Evolutionary conservation across 202 grass and related monocot genomes (phyloP), one percentile per base, ranked within the genome.

Genomic region (Schoenoplectus tabernaemontani): DNA sequence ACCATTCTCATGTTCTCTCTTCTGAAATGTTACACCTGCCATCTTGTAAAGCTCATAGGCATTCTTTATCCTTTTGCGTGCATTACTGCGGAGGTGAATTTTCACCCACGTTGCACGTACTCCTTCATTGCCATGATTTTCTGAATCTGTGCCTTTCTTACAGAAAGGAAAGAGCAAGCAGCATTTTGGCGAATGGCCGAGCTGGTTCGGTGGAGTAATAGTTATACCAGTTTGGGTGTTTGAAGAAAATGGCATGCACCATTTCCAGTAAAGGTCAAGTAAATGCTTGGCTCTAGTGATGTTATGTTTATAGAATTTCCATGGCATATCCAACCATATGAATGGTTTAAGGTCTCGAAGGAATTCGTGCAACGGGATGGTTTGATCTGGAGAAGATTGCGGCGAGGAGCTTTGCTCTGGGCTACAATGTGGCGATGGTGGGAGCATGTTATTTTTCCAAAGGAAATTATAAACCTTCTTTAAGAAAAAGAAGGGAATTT

Each of bases 401-500:
- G 0, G 3, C 17, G 17, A 3, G 13, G 48, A 3, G 48, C 48
- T 51, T 51, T 51, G 48, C n/a, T n/a, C n/a, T n/a, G n/a, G n/a
- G n/a, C n/a, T n/a, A n/a, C n/a, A n/a, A n/a, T n/a, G n/a, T n/a
- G n/a, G 28, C 19, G 19, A 56, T 0, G 59, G 47, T 11, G 63
- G 59, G 64, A 37, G 84, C 19, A 53, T n/a, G 26, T n/a, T 22
- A 2, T 75, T 39, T 19, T 54, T 77, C 19, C 81, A 82, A 59
- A 83, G 64, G 16, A 91, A 4, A 67, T 3, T 9, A 39, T 84
- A 86, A 79, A 91, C 73, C 19, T 62, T 65, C 22, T 84, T 61
- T 2, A 91, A 8, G 61, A 89, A 78, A 60, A 91, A 88, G 71
- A 84, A 91, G 3, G 89, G 84, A 22, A 91, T 73, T 68, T 91